Evolutionary conservation across 1,284 basidiomycete species (phyloP).

Genomic region (Ustilago lituana): DNA sequence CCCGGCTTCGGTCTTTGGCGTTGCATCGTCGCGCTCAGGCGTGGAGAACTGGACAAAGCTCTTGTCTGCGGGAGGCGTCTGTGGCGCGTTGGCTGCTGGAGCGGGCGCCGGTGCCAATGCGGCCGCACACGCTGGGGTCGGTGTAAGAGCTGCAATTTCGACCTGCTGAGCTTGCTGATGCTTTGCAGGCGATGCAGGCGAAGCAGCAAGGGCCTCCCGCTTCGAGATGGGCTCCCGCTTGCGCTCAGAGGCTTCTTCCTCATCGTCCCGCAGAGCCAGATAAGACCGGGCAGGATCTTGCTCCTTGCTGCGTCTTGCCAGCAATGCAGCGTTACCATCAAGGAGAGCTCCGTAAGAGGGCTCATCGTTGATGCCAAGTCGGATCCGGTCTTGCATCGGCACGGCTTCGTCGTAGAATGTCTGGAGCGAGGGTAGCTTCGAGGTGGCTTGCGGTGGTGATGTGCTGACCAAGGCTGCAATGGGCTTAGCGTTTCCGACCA

Average conservation of each 20-base stretch:
- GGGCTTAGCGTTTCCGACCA: slow-evolving; percentile 5
- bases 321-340: slow-evolving; percentile 4
- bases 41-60: slow-evolving; percentile 24
- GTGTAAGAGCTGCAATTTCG: background rate
- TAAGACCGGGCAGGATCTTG: slow-evolving; percentile 9
- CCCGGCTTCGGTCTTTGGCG: slow-evolving; percentile 5
- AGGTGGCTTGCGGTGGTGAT: slow-evolving; percentile 4
- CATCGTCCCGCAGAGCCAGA: slow-evolving; percentile 36
- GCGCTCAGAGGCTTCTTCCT: slow-evolving; percentile 9
- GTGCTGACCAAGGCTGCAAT: slow-evolving; percentile 5
- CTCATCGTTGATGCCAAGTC: slow-evolving; percentile 4
- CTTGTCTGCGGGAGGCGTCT: slow-evolving; percentile 20
- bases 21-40: slow-evolving; percentile 12
- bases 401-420: slow-evolving; percentile 27
- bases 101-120: background rate
- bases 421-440: slow-evolving; percentile 16
- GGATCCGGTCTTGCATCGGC: slow-evolving; percentile 19
- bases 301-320: slow-evolving; percentile 1
- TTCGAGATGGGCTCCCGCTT: background rate
- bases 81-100: slow-evolving; percentile 1
- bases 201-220: background rate
- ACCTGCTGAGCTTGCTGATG: slow-evolving; percentile 1
- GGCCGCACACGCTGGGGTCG: too few relatives aligned
- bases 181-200: background rate
- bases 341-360: slow-evolving; percentile 23